These are phyloP conservation scores for Globisporangium spinosum DNA, from an alignment of 352 stramenopile genomes.

Conservation along the genomic window DNA sequence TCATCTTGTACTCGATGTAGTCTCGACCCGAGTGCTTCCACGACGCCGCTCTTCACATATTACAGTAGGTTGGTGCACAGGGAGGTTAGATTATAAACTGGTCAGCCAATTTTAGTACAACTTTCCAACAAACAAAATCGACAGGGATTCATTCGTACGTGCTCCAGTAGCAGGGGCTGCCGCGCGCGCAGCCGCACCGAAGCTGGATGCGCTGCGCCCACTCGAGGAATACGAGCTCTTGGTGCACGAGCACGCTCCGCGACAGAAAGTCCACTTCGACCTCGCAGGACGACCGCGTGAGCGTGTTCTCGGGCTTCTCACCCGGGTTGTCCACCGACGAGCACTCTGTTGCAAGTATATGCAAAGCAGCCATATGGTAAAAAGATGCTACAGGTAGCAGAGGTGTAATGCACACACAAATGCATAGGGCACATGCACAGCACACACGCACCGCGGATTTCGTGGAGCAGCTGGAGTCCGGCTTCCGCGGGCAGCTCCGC, in stretches of 20 bases:
- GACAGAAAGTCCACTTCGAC: conserved; percentile 30
- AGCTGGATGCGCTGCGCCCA: conserved; percentile 44
- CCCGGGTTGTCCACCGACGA: conserved; percentile 50
- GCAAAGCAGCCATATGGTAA: not conserved
- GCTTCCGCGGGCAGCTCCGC: conserved; percentile 16
- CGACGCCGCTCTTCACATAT: conserved; percentile 8
- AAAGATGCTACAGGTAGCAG: not conserved
- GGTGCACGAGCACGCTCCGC: conserved; percentile 15
- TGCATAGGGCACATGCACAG: not conserved
- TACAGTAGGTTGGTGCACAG: not conserved
- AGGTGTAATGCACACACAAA: not conserved
- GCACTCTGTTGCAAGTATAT: conserved; percentile 23
- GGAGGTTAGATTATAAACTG: not conserved
- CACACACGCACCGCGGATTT: conserved; percentile 30
- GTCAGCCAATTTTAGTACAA: not conserved
- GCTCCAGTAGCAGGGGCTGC: conserved; percentile 78
- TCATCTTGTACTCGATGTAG: conserved; percentile 59
- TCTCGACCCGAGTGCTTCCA: conserved; percentile 28
- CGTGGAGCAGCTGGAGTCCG: conserved; percentile 29
- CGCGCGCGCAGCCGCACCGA: conserved; percentile 59
- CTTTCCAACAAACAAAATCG: not conserved
- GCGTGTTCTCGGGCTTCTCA: conserved; percentile 45
- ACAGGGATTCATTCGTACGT: conserved; percentile 30
- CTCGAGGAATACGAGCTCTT: conserved; percentile 32
- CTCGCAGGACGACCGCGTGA: conserved; percentile 36